A percentile compares a stretch with the other conserved stretches of the same genome.
phyloP scores from a whole-genome alignment of 83 land plant species.

The Diphasiastrum complanatum region DNA sequence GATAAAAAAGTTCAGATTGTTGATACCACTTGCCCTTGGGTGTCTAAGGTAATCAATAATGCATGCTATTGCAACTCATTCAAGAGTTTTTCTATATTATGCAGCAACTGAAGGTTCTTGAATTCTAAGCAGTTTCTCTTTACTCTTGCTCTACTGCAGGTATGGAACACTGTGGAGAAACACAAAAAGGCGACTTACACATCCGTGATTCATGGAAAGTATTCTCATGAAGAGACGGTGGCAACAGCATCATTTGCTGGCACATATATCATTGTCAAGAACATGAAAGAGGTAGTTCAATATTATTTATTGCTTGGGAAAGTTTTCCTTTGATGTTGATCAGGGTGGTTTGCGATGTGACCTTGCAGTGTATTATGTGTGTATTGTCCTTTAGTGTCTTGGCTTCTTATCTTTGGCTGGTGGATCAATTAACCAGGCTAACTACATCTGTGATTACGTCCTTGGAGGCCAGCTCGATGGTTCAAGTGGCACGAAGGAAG shows the following conservation, averaged over 20 bases:
- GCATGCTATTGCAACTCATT: too few relatives aligned
- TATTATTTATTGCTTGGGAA: too few relatives aligned
- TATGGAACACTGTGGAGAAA: slow-evolving; percentile 92
- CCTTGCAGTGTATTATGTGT: too few relatives aligned
- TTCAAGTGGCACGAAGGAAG: slow-evolving; percentile 87
- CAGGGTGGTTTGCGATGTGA: too few relatives aligned
- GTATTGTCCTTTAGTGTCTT: not conserved
- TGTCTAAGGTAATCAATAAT: slow-evolving; percentile 58
- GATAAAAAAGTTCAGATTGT: slow-evolving; percentile 86
- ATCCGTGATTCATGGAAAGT: slow-evolving; percentile 94
- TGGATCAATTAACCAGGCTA: too few relatives aligned
- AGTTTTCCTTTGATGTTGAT: too few relatives aligned
- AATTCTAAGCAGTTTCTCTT: too few relatives aligned
- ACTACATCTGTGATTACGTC: slow-evolving; percentile 83
- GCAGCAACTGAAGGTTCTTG: too few relatives aligned
- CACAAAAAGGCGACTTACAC: slow-evolving; percentile 85
- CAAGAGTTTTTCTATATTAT: too few relatives aligned
- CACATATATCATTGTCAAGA: slow-evolving; percentile 70
- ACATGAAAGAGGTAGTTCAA: slow-evolving; percentile 64
- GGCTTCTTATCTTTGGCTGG: too few relatives aligned
- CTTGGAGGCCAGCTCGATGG: slow-evolving; percentile 86
- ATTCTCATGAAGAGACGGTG: slow-evolving; percentile 87
- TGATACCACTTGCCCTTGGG: slow-evolving; percentile 98
- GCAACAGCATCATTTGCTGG: slow-evolving; percentile 97
- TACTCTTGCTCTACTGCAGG: too few relatives aligned